Evolutionary conservation across 805 yeast species (phyloP), one percentile per base, ranked within the genome.

Genomic region (Spencermartinsiella europaea): DNA sequence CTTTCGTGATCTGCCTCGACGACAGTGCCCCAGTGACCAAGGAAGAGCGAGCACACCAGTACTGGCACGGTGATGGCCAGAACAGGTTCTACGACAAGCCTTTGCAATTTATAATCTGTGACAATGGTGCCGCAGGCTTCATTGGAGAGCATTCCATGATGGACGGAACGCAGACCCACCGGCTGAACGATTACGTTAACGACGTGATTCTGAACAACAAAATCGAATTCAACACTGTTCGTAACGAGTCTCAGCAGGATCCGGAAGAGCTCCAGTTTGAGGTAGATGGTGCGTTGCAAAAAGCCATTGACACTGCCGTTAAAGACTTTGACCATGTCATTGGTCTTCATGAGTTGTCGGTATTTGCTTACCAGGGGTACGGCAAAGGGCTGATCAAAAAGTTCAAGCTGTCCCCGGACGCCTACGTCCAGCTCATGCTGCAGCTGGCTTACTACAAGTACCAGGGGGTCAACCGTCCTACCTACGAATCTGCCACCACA

Each of bases 111-210:
- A 76, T 89, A 56, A 80, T 91, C 45, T 72, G 85, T 49, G 81
- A 79, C 52, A 89, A 88, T 66, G 96, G 93, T 49, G 74, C 80
- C 52, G 86, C 96, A 5, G 98, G 97, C 0, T 91, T 90, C 71
- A 69, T 89, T 62, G 97, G 95, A 52, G 99, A 91, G 71, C 99
- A 91, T 72, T 88, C 97, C 19, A 85, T 80, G 72, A 91, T 91
- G 98, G 99, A 91, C 67, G 99, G 98, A 52, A 87, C 96, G 7
- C 95, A 97, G 62, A 91, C 96, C 25, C 79, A 87, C 60, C 81
- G 88, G 54, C 70, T 91, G 70, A 91, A 91, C 66, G 88, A 88
- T 67, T 81, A 73, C 60, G 73, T 91, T 34, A 73, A 80, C 53
- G 73, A 73, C 44, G 75, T 79, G 55, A 67, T 90, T 47, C 51